Conservation (phyloP, 495 filamentous ascomycete genomes). For the Elasticomyces elasticus region DNA sequence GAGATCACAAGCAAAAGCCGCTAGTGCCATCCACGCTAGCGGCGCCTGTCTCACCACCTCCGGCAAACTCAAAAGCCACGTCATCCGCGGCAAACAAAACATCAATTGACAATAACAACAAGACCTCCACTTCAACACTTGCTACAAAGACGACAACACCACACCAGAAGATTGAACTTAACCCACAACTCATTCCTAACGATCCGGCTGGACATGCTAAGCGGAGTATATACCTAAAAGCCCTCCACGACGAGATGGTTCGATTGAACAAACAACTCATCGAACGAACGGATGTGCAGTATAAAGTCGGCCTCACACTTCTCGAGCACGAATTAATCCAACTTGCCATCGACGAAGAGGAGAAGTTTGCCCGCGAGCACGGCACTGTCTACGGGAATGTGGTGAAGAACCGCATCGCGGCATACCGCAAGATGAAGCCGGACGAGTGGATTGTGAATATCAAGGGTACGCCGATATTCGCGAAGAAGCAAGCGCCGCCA, state of each 20-base stretch:
- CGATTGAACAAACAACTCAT: conserved; percentile 52
- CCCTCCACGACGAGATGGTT: conserved; percentile 64
- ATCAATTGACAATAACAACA: conserved; percentile 24
- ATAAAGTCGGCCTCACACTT: conserved; percentile 46
- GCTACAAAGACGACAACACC: not conserved
- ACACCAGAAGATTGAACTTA: conserved; percentile 39
- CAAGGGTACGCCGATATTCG: conserved; percentile 1
- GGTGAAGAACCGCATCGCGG: conserved; percentile 66
- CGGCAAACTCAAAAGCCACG: conserved; percentile 20
- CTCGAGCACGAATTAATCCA: conserved; percentile 61
- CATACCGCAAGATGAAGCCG: conserved; percentile 59
- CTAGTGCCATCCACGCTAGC: conserved; percentile 12
- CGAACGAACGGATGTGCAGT: conserved; percentile 43
- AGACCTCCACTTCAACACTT: conserved; percentile 4
- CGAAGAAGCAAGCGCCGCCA: conserved; percentile 26
- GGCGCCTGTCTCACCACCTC: conserved; percentile 38
- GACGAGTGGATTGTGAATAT: conserved; percentile 52
- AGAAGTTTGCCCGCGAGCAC: conserved; percentile 58
- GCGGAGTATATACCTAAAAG: conserved; percentile 56
- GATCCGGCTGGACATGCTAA: conserved; percentile 61
- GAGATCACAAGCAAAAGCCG: not conserved
- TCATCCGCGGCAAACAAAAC: not conserved
- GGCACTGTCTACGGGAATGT: conserved; percentile 65
- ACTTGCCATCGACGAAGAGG: conserved; percentile 76
- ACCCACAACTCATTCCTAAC: conserved; percentile 66